Conservation (phyloP, 345 rosid species). For the Stellera chamaejasme region DNA sequence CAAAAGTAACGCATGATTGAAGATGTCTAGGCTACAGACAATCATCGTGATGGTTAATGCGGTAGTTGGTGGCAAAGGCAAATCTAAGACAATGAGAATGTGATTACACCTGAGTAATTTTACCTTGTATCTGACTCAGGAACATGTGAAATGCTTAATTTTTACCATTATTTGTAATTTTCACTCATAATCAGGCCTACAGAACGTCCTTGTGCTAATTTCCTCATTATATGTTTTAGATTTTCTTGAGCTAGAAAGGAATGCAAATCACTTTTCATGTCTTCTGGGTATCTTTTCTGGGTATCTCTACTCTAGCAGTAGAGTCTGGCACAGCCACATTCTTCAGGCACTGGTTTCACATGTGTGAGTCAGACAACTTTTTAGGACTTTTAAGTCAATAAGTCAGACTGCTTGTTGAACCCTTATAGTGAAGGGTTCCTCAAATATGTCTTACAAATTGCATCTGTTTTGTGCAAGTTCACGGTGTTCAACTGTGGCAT, state of each 20-base stretch:
- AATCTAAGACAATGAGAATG: conserved; percentile 10
- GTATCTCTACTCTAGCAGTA: background rate
- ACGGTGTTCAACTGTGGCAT: too few species aligned
- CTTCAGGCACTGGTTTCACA: background rate
- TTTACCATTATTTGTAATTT: conserved; percentile 13
- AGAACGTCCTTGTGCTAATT: conserved; percentile 4
- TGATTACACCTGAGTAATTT: conserved; percentile 24
- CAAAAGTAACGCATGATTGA: conserved; percentile 8
- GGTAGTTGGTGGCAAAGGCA: conserved; percentile 6
- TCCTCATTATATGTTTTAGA: conserved; percentile 5
- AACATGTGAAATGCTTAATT: conserved; percentile 18
- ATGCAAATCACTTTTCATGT: conserved; percentile 14
- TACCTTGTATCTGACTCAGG: conserved; percentile 21
- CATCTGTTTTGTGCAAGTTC: too few species aligned
- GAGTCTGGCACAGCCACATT: conserved; percentile 2
- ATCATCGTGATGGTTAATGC: conserved; percentile 7
- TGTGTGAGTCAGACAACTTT: too few species aligned
- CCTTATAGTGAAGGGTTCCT: too few species aligned
- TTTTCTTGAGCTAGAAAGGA: conserved; percentile 9
- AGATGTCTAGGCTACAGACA: conserved; percentile 6
- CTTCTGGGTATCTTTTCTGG: background rate
- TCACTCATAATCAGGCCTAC: conserved; percentile 7
- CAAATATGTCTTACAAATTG: too few species aligned
- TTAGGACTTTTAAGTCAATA: too few species aligned
- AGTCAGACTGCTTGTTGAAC: too few species aligned